Evolutionary conservation across 2,329 filamentous ascomycete genomes (phyloP), one percentile per base, ranked within the genome.

Genomic region (Pseudocercospora vitis): DNA sequence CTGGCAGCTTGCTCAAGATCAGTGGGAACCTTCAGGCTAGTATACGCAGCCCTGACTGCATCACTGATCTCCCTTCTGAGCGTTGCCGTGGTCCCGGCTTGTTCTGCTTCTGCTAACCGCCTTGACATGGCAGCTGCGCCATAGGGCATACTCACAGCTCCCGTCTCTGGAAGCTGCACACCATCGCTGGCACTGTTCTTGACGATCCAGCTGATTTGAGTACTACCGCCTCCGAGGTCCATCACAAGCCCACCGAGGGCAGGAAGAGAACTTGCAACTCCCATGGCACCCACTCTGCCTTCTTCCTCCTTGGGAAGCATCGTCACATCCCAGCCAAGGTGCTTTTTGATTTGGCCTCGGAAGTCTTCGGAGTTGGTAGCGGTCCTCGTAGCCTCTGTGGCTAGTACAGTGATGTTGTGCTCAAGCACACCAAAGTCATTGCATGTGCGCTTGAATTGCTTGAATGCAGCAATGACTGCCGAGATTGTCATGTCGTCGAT

Each of bases 381-480:
- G 19, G 84, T 88, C 39, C 91, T 84, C 69, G 91, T 94, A 3
- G 91, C 91, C 71, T 96, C 91, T 0, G 91, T 96, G 16, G 91
- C 91, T 35, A 96, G 82, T 7, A 96, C 81, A 16, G 82, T 81
- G 55, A 92, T 81, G 59, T 91, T 84, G n/a, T 52, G 24, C 0
- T 76, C 68, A 0, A 82, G 82, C 0, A 96, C 89, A 14, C 78
- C 77, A 66, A 89, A 89, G 53, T 85, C 81, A 50, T 78, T 68
- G 54, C 90, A 92, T 48, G 88, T 86, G 21, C 75, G 76, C 56
- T 83, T 83, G 75, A 96, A 96, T 23, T 84, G 83, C 18, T 81
- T 74, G 8, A 96, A 74, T 1, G 84, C 82, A 26, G 79, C 72
- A 4, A 88, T 73, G 8, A 96, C 88, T n/a, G 78, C 72, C 1